Evolutionary conservation across 176 grass and related monocot species (phyloP).

Genomic region (Oryza glumipatula): DNA sequence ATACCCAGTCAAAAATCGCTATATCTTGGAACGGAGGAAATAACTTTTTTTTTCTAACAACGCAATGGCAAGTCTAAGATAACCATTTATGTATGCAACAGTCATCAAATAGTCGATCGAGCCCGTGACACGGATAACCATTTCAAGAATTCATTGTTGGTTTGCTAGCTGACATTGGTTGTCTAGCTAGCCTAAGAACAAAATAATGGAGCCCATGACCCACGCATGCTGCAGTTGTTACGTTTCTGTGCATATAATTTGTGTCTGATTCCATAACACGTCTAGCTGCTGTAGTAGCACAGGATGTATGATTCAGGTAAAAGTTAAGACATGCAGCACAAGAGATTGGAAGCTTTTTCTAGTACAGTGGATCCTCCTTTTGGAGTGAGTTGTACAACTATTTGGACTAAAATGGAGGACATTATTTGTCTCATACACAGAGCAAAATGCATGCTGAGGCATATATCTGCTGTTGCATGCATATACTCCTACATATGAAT

Average conservation of each 20-base stretch:
- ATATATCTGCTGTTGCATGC: background rate
- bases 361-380: conserved; percentile 21
- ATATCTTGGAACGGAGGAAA: no score
- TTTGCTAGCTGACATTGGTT: background rate
- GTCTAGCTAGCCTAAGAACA: background rate
- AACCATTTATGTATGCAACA: background rate
- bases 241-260: background rate
- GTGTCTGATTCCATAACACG: background rate
- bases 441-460: background rate
- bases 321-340: conserved; percentile 4
- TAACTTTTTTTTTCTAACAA: background rate
- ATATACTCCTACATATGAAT: no score
- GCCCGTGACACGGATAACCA: background rate
- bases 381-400: conserved; percentile 27
- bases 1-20: no score
- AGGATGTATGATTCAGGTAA: background rate
- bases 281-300: background rate
- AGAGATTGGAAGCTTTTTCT: conserved; percentile 8
- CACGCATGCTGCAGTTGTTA: background rate
- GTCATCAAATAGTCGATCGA: background rate
- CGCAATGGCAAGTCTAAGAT: background rate
- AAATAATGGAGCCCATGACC: conserved; percentile 7
- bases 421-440: conserved; percentile 37
- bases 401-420: conserved; percentile 33
- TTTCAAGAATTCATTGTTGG: background rate